phyloP scores from a whole-genome alignment of 257 asterid species.

The Petunia secreta region DNA sequence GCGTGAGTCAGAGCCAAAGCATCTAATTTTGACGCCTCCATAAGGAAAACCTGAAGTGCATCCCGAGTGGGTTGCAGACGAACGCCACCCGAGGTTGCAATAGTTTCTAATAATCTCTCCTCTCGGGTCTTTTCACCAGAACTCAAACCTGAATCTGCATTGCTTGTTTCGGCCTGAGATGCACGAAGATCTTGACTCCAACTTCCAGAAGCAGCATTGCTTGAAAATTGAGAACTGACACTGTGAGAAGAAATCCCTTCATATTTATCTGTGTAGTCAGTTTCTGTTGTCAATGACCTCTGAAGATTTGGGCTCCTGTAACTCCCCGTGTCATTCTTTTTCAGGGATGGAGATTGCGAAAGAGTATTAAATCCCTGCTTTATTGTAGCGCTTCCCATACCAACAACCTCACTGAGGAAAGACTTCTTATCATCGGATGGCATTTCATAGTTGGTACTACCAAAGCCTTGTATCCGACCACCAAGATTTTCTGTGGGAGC shows the following conservation, averaged over 20 bases:
- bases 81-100: constrained; percentile 93
- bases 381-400: constrained; percentile 88
- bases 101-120: constrained; percentile 80
- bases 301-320: constrained; percentile 85
- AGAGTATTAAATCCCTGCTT: constrained; percentile 85
- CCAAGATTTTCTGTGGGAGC: constrained; percentile 72
- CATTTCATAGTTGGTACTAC: constrained; percentile 71
- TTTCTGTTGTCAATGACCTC: constrained; percentile 78
- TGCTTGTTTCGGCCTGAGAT: constrained; percentile 56
- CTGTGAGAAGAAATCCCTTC: constrained; percentile 53
- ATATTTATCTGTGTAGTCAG: constrained; percentile 60
- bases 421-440: constrained; percentile 84
- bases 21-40: constrained; percentile 80
- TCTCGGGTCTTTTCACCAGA: constrained; percentile 73
- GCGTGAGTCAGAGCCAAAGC: constrained; percentile 68
- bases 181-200: constrained; percentile 70
- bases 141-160: constrained; percentile 46
- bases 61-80: constrained; percentile 97
- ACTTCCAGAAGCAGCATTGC: constrained; percentile 64
- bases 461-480: constrained; percentile 94
- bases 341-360: constrained; percentile 72
- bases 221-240: constrained; percentile 59
- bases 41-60: constrained; percentile 75
- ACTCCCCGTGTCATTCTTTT: constrained; percentile 75
- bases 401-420: constrained; percentile 89